These are phyloP conservation scores for Verticillium nonalfalfae DNA, from an alignment of 2,329 filamentous ascomycete species.

Conservation along the genomic window DNA sequence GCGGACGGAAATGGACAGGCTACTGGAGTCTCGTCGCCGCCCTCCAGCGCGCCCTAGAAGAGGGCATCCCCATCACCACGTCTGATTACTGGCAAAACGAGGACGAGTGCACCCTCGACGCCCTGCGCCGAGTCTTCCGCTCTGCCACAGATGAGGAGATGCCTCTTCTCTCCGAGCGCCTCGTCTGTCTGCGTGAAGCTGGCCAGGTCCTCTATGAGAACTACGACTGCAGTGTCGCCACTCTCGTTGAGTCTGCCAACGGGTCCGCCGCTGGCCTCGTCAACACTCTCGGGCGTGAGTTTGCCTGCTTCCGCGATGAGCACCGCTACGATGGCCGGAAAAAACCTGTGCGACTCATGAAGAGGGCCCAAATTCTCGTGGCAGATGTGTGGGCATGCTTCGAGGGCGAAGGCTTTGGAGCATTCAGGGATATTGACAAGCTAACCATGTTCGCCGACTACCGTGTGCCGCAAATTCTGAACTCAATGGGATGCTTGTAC, in stretches of 20 bases:
- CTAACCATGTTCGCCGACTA: conserved; percentile 99
- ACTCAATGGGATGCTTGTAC: conserved; percentile 72
- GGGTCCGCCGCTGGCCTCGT: conserved; percentile 79
- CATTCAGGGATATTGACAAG: conserved; percentile 85
- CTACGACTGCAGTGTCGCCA: conserved; percentile 68
- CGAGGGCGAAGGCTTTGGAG: conserved; percentile 69
- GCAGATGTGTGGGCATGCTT: conserved; percentile 98
- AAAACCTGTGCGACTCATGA: conserved; percentile 72
- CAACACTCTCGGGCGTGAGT: conserved; percentile 76
- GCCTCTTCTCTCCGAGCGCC: conserved; percentile 71
- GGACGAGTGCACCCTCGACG: conserved; percentile 67
- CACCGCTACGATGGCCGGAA: conserved; percentile 65
- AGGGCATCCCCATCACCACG: conserved; percentile 85
- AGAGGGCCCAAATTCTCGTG: conserved; percentile 91
- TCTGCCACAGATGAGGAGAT: conserved; percentile 84
- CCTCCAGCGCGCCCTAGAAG: conserved; percentile 80
- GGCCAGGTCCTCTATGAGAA: conserved; percentile 70
- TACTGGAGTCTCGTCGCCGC: conserved; percentile 93
- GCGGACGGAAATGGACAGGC: conserved; percentile 77
- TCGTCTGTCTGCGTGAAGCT: conserved; percentile 76
- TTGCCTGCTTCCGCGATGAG: conserved; percentile 82
- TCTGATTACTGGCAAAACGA: conserved; percentile 81
- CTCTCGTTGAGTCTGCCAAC: conserved; percentile 67
- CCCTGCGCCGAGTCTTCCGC: conserved; percentile 72
- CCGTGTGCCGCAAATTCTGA: conserved; percentile 87